Evolutionary conservation across 2,329 filamentous ascomycete species (phyloP).

Genomic region (Neodidymelliopsis sp.): DNA sequence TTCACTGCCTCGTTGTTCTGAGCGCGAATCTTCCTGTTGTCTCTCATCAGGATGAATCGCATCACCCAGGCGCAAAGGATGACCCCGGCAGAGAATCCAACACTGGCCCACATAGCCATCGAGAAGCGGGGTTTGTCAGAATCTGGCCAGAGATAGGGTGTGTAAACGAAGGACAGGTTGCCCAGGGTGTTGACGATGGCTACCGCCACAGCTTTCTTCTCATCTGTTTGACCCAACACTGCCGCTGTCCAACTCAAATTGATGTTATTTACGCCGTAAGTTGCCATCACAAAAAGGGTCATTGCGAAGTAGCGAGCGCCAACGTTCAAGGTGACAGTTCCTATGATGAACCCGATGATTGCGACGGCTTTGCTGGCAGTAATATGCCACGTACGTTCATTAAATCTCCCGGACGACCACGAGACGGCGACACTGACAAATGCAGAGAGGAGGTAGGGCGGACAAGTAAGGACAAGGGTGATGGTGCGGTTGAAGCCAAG

Average conservation of each 20-base stretch:
- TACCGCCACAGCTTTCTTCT: conserved; percentile 52
- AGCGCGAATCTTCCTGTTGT: conserved; percentile 31
- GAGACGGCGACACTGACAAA: conserved; percentile 33
- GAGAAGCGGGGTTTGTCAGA: conserved; percentile 18
- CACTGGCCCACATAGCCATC: conserved; percentile 25
- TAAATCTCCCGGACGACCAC: conserved; percentile 33
- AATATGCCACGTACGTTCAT: conserved; percentile 46
- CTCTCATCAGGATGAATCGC: conserved; percentile 23
- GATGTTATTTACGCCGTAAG: conserved; percentile 43
- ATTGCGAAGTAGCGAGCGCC: conserved; percentile 43
- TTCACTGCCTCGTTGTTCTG: conserved; percentile 25
- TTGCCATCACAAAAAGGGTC: conserved; percentile 42
- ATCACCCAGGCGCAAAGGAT: conserved; percentile 26
- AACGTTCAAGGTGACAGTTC: conserved; percentile 33
- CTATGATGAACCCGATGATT: conserved; percentile 42
- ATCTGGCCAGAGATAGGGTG: conserved; percentile 26
- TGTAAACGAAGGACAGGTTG: conserved; percentile 48
- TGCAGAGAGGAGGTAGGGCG: conserved; percentile 44
- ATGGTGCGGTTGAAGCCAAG: conserved; percentile 41
- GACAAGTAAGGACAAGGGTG: conserved; percentile 38
- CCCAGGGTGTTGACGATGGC: conserved; percentile 52
- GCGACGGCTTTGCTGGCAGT: conserved; percentile 33
- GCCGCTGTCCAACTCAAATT: conserved; percentile 51
- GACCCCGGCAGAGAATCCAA: conserved; percentile 21
- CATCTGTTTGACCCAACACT: conserved; percentile 49